Base-by-base conservation (phyloP, 2,329 filamentous ascomycete species). In the Neonectria magnoliae region DNA sequence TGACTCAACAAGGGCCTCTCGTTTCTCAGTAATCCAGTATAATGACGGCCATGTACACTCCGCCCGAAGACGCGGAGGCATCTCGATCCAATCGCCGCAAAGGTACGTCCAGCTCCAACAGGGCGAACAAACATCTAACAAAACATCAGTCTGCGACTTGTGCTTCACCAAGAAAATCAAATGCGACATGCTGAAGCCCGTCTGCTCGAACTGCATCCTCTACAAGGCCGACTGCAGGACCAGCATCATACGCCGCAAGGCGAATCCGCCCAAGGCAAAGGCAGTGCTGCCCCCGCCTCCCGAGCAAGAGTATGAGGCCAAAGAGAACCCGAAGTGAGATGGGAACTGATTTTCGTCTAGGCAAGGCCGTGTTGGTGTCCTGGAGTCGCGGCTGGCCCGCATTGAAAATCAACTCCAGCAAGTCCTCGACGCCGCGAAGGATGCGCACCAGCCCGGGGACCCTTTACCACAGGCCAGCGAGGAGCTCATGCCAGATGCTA, bases 151-250 rank as follows among this genome's bases (percentile, higher is more conserved):
- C 0, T 82, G 80, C 62, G 81, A 83, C 66, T 73, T 82, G 42
- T 83, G 81, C 72, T 82, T 80, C 54, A 78, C 71, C 13, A 83
- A 82, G 70, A 83, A 83, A 75, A 82, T 83, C 51, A 82, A 81
- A 67, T 83, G 81, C 53, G 81, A 83, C 67, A 80, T 80, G 76
- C 53, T 80, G 6, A 81, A 81, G 64, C 81, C 81, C 0, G 69
- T 76, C 9, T 83, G 81, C 62, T 82, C 81, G 1, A 83, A 83
- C 47, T 83, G 81, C 48, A 69, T 76, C 8, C 70, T 82, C 4
- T 83, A 83, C 65, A 76, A 77, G n/a, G 73, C 81, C 4, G 71
- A 76, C n/a, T 83, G 81, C 65, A 68, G 60, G 16, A 76, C 73
- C 3, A 75, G 67, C 53, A 68, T 71, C 48, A 69, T 75, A 9